Evolutionary conservation across 169 alveolate genomes (phyloP), one percentile per base, ranked within the genome.

Genomic region (Plasmodium knowlesi): DNA sequence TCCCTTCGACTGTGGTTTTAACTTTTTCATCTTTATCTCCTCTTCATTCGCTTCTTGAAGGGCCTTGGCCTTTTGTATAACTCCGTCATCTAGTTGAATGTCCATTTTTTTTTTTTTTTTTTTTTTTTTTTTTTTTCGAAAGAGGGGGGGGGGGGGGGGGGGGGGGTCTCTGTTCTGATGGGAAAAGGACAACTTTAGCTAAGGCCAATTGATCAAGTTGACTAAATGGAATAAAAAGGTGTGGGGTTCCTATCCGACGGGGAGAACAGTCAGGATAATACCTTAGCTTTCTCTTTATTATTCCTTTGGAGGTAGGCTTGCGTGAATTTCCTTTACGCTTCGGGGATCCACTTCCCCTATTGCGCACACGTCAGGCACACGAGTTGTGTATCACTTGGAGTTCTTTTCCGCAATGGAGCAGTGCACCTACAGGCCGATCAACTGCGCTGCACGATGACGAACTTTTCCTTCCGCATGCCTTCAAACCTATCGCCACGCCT

Each of bases 1-100:
- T 2, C 89, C 74, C 37, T 79, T 78, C 16, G 90, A 61, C 3
- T 28, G 14, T 0, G 94, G 94, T 89, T 89, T 89, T 67, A 89
- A 41, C 34, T 79, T 89, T 5, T 89, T 89, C 39, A 41, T 14
- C 39, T 78, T 1, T 14, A 89, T 79, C 22, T 89, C 94, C 43
- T 78, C 89, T 37, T 89, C 83, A 46, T 67, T 79, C 3, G 37
- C 54, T 43, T 79, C 50, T 25, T 79, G 90, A 5, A 61, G 72
- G 5, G 80, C 74, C 53, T 61, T 61, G 16, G 94, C 94, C 32
- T 32, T 89, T 46, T 89, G 73, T 16, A 89, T 5, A 3, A 46
- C 50, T 79, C 28, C 83, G 9, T 89, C 94, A 22, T 79, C 82
- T 30, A 79, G 30, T 89, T 79, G 74, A 32, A 79, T 28, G 37